A percentile compares a stretch with the other conserved stretches of the same genome.
Conservation (phyloP, 345 rosid genomes). For the Angophora floribunda region DNA sequence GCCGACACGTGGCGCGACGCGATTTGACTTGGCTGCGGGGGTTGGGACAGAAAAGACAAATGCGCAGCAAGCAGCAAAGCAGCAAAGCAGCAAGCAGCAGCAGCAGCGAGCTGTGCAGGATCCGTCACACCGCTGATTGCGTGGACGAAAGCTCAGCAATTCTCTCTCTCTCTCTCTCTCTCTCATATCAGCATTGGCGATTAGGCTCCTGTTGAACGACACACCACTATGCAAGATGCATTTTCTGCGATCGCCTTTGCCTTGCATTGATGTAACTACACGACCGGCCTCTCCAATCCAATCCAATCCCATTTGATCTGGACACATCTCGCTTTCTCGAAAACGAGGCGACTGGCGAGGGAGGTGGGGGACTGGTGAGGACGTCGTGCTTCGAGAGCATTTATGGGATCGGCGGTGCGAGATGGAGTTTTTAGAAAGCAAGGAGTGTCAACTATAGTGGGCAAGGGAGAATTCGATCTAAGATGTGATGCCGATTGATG, state of each 20-base stretch:
- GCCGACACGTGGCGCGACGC: slow-evolving; percentile 21
- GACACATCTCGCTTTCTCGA: not conserved
- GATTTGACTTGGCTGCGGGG: slow-evolving; percentile 12
- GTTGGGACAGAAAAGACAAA: not conserved
- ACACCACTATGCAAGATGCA: not conserved
- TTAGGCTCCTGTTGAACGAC: not conserved
- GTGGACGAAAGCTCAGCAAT: slow-evolving; percentile 35
- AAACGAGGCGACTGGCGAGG: not conserved
- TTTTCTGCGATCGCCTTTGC: not conserved
- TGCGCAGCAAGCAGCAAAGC: not conserved
- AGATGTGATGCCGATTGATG: not conserved
- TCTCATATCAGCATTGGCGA: not conserved
- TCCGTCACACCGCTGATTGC: slow-evolving; percentile 59
- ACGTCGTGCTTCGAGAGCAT: not conserved
- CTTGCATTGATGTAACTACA: not conserved
- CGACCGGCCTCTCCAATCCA: not conserved
- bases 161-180: not conserved
- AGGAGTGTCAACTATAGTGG: not conserved
- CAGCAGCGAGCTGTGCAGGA: not conserved
- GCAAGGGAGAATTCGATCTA: not conserved
- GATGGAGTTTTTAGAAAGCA: not conserved
- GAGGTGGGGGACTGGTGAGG: not conserved
- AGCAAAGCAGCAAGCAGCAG: not conserved
- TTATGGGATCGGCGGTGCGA: not conserved
- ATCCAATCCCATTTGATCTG: not conserved